Base-by-base conservation (phyloP, 2,329 filamentous ascomycete genomes). In the Fusarium nurragi region DNA sequence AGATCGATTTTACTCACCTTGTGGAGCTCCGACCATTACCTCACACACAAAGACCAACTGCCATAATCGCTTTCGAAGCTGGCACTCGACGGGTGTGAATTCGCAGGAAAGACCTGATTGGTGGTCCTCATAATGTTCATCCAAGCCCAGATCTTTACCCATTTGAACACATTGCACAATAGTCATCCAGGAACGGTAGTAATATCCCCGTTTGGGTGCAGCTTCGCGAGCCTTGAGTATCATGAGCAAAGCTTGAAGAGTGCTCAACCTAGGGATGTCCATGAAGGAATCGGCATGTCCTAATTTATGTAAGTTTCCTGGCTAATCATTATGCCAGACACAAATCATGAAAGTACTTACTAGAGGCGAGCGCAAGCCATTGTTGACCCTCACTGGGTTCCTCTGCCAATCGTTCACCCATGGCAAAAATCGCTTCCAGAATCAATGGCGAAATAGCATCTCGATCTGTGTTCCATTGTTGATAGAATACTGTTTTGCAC, bases 161-260 rank as follows among this genome's bases (percentile, higher is more conserved):
- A 98, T 97, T 43, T 93, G 90, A 9, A 97, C 90, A 64, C 94
- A 93, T 60, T 94, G 92, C 50, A 97, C 94, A 19, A 97, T 88
- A 6, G 91, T 92, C 88, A 97, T 97, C 94, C 95, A 98, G 1
- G 95, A 98, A 34, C 94, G 89, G 78, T 95, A 98, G 77, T 95
- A 98, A 75, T 98, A 98, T 2, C 95, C 95, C 60, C 92, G 88
- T 74, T 97, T 97, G 0, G 94, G 94, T 10, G 91, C 88, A n/a
- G 92, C 91, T 77, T 98, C 94, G 64, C 93, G 87, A 2, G 94
- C 95, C 76, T 98, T 98, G 39, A 97, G 80, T 18, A 97, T 84
- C 40, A 98, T 89, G 40, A 97, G 80, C 61, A 97, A 82, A 4
- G 93, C 94, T 78, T 98, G 94, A 11, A 98, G 88, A 0, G 95